Evolutionary conservation across 345 rosid genomes (phyloP), one percentile per base, ranked within the genome.

Genomic region (Acer yangbiense): DNA sequence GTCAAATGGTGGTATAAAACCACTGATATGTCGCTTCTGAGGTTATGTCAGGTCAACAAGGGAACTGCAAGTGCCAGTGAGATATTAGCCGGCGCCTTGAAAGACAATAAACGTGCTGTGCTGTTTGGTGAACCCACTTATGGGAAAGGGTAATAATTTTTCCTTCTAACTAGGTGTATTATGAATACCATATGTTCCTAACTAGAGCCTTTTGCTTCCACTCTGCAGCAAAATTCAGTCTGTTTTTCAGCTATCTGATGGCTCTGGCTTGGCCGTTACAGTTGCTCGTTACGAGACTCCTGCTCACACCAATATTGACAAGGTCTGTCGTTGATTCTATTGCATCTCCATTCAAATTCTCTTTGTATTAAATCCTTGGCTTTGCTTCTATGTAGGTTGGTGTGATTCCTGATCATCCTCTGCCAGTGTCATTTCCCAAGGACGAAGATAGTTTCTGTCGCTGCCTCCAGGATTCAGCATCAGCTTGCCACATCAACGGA

Each of bases 11-110:
- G 16, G 48, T 29, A 4, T 21, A 32, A 35, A 23, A 39, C 44
- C 17, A 61, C 29, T 73, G 6, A 66, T 52, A 52, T n/a, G 13
- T 75, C 65, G 77, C 67, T 50, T 62, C 60, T 43, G 74, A 81
- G 39, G 65, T 77, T 81, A 67, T 69, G 50, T 68, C 82, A 93
- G 98, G 99, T 96, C 78, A 96, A 96, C 89, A 96, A 92, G 85
- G 99, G 99, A 23, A 94, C 97, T 0, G 99, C 99, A 0, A 96
- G 99, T 77, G 98, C 98, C n/a, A 96, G 99, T 25, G 97, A 96
- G 83, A 92, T 96, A 83, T 76, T 94, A 78, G 98, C 98, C 11
- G 95, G 95, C 21, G 99, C 98, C 41, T 79, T 96, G 89, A 96
- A 96, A 79, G 98, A 94, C 87, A 96, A 94, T 77, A 96, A 90